Conservation (phyloP, 2,329 filamentous ascomycete species). For the Monosporascus ibericus region DNA sequence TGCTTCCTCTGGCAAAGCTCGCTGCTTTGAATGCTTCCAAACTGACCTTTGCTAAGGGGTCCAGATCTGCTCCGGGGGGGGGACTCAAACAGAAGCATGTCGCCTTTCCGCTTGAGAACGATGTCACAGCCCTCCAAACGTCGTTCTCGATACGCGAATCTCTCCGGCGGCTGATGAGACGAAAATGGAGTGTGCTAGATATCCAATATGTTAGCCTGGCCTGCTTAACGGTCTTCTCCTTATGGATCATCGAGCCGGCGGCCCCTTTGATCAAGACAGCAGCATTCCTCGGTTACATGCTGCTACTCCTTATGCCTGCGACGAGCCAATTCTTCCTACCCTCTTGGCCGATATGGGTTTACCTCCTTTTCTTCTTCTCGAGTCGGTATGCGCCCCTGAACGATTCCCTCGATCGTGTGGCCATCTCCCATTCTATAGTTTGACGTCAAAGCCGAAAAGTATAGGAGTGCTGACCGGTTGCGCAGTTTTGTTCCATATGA, state of each 20-base stretch:
- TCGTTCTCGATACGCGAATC: conserved; percentile 79
- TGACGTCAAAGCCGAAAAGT: background rate
- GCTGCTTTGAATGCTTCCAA: background rate
- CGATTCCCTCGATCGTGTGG: conserved; percentile 9
- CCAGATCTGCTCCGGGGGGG: background rate
- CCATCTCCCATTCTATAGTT: background rate
- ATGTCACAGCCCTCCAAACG: conserved; percentile 70
- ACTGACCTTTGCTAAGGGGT: background rate
- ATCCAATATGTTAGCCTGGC: conserved; percentile 75
- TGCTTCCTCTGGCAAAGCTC: background rate
- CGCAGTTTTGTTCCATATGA: conserved; percentile 79
- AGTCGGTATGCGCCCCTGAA: conserved; percentile 65
- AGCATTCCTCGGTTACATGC: conserved; percentile 59
- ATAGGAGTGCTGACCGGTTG: background rate
- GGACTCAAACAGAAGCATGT: background rate
- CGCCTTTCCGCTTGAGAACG: background rate
- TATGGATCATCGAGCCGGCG: conserved; percentile 69
- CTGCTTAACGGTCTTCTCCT: conserved; percentile 71
- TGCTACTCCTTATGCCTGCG: conserved; percentile 71
- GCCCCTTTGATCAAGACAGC: conserved; percentile 74
- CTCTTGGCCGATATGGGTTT: conserved; percentile 76
- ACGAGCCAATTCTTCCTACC: conserved; percentile 90
- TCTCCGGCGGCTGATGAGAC: conserved; percentile 65
- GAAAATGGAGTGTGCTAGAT: conserved; percentile 78
- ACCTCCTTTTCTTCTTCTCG: conserved; percentile 86